Conservation (phyloP, 2,329 filamentous ascomycete genomes). For the Trichoderma oligosporum region DNA sequence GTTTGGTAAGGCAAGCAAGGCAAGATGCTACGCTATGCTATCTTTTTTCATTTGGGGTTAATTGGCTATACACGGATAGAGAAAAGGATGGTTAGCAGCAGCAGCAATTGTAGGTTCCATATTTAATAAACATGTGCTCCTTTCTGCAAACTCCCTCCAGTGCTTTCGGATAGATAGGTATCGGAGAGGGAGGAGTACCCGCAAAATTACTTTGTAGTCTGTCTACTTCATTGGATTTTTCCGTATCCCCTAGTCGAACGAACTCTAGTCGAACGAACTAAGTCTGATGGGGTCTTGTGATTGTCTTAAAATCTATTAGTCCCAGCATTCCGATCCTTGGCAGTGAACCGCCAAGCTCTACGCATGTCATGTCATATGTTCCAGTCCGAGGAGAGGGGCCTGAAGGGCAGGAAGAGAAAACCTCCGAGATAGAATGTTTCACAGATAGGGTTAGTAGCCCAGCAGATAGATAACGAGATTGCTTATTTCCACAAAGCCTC, state of each 20-base stretch:
- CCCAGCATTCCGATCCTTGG: neutral
- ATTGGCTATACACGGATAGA: constrained; percentile 13
- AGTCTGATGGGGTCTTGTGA: neutral
- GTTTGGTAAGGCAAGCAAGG: constrained; percentile 11
- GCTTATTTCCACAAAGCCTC: neutral
- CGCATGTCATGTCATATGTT: neutral
- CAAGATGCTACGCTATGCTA: neutral
- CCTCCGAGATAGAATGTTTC: too few relatives aligned
- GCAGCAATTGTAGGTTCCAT: neutral
- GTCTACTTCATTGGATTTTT: too few relatives aligned
- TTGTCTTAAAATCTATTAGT: neutral
- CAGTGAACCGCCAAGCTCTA: neutral
- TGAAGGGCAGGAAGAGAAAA: neutral
- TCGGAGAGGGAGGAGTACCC: neutral
- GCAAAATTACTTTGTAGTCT: neutral
- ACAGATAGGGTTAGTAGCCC: too few relatives aligned
- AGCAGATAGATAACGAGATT: neutral
- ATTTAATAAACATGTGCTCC: neutral
- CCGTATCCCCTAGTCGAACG: too few relatives aligned
- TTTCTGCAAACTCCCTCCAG: neutral
- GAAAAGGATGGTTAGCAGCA: neutral
- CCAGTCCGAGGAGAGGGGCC: neutral
- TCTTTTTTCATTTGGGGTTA: neutral
- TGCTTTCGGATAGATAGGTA: neutral
- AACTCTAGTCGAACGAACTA: too few relatives aligned